phyloP scores from a whole-genome alignment of 768 basidiomycete genomes.

The Hortiboletus campestris region DNA sequence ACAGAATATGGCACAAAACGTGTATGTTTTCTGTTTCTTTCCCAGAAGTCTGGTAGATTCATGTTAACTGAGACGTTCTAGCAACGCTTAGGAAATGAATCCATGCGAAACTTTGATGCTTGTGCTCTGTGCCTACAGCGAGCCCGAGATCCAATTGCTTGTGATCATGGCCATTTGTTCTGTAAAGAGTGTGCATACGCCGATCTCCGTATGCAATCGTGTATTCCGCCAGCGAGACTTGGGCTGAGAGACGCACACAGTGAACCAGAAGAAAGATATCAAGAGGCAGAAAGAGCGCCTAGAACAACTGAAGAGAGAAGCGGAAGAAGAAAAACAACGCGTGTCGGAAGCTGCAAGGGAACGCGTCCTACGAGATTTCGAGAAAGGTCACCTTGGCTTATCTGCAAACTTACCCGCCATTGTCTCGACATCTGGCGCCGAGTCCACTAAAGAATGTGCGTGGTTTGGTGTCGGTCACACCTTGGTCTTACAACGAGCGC shows the following conservation, averaged over 20 bases:
- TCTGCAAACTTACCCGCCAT: slow-evolving; percentile 40
- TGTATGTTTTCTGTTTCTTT: slow-evolving; percentile 37
- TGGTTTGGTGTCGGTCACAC: slow-evolving; percentile 3
- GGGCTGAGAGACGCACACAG: slow-evolving; percentile 37
- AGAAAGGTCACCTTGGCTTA: slow-evolving; percentile 77
- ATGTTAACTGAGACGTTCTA: slow-evolving; percentile 12
- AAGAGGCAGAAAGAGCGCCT: slow-evolving; percentile 85
- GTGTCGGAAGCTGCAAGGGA: slow-evolving; percentile 78
- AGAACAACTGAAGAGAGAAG: slow-evolving; percentile 70
- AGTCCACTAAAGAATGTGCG: slow-evolving; percentile 35
- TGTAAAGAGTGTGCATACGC: slow-evolving; percentile 94
- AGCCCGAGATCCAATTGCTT: slow-evolving; percentile 82
- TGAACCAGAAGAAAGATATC: slow-evolving; percentile 89
- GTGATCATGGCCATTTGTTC: slow-evolving; percentile 85
- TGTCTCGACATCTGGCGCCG: slow-evolving; percentile 39
- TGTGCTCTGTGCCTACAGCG: slow-evolving; percentile 85
- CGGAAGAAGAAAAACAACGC: slow-evolving; percentile 72
- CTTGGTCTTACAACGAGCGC: background rate
- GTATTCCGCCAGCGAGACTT: slow-evolving; percentile 1
- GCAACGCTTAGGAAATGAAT: slow-evolving; percentile 71
- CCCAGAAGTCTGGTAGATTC: background rate
- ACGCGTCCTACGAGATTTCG: slow-evolving; percentile 87
- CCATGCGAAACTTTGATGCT: slow-evolving; percentile 88
- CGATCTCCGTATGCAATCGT: slow-evolving; percentile 63
- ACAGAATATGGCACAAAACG: slow-evolving; percentile 77